Evolutionary conservation across 495 filamentous ascomycete genomes (phyloP).

Genomic region (Chaetomium cochliodes): DNA sequence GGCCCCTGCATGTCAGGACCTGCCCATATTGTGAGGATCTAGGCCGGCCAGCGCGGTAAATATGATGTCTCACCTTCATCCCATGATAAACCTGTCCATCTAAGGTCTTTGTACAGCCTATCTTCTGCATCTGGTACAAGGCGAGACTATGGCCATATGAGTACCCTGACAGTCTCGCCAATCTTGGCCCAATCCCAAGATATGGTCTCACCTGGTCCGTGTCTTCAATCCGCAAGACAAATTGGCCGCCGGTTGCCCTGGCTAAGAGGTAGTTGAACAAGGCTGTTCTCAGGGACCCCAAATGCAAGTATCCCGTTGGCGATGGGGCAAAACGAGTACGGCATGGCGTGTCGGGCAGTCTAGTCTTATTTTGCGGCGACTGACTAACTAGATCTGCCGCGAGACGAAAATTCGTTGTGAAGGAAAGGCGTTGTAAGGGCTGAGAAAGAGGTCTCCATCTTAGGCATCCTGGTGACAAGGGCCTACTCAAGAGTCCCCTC

Average conservation of each 20-base stretch:
- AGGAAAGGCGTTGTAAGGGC: neutral
- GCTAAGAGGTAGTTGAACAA: conserved; percentile 90
- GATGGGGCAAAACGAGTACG: conserved; percentile 94
- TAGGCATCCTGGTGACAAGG: neutral
- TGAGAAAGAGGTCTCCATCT: neutral
- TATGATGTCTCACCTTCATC: conserved; percentile 68
- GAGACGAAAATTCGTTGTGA: conserved; percentile 5
- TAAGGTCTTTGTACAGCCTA: conserved; percentile 70
- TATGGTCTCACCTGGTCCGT: conserved; percentile 75
- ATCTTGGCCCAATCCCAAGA: neutral
- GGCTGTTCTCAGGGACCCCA: conserved; percentile 87
- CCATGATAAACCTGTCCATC: conserved; percentile 89
- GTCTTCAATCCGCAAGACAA: conserved; percentile 88
- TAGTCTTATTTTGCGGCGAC: conserved; percentile 9
- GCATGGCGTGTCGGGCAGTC: conserved; percentile 62
- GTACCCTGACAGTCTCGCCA: conserved; percentile 7
- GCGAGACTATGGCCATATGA: conserved; percentile 33
- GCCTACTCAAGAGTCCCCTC: neutral
- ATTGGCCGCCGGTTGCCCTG: conserved; percentile 86
- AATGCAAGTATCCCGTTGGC: conserved; percentile 88
- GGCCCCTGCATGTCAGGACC: conserved; percentile 77
- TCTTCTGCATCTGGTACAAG: conserved; percentile 71
- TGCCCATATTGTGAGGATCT: conserved; percentile 37
- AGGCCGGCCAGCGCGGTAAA: neutral
- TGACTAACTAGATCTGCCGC: neutral